Evolutionary conservation across 768 basidiomycete genomes (phyloP), one percentile per base, ranked within the genome.

Genomic region (Auricularia heimuer): DNA sequence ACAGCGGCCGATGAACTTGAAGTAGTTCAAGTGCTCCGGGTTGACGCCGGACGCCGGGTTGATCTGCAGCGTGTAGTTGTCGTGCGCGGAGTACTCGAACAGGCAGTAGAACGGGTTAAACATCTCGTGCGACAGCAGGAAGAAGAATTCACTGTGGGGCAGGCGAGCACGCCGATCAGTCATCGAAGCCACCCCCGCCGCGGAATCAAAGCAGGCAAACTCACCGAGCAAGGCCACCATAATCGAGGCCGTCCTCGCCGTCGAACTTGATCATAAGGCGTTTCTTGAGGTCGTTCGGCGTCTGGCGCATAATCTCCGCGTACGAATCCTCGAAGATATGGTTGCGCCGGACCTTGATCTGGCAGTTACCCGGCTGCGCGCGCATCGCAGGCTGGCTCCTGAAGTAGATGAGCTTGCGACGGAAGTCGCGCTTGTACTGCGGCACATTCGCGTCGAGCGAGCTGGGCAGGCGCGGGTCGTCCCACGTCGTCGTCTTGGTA

Each of bases 41-140:
- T 99, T 99, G 70, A 99, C 93, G 54, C 92, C 92, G 39, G 94
- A 97, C 10, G 94, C 94, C 12, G 96, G 96, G 77, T 98, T 98
- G 77, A 99, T 98, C 77, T 99, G 97, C 35, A 99, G 88, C 10
- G 97, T 98, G 74, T 99, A 99, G 77, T 99, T 98, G 82, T 98
- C 97, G 79, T 98, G 96, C 21, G 97, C 97, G 1, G 97, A 98
- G 77, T 99, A 99, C 78, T 99, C 97, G 78, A 99, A 99, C 11
- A 99, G 81, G 75, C 97, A 98, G 78, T 99, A 98, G 83, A 99
- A 98, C 29, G 97, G 97, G 77, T 98, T 97, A 82, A 99, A 98
- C 97, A 99, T 98, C 77, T 98, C 97, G 75, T 99, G 97, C 39
- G 96, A 98, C 61, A 99, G 83, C 65, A 99, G 80, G 90, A 98